These are phyloP conservation scores for Abrus pulchellus DNA, from an alignment of 306 rosid species.

Conservation along the genomic window DNA sequence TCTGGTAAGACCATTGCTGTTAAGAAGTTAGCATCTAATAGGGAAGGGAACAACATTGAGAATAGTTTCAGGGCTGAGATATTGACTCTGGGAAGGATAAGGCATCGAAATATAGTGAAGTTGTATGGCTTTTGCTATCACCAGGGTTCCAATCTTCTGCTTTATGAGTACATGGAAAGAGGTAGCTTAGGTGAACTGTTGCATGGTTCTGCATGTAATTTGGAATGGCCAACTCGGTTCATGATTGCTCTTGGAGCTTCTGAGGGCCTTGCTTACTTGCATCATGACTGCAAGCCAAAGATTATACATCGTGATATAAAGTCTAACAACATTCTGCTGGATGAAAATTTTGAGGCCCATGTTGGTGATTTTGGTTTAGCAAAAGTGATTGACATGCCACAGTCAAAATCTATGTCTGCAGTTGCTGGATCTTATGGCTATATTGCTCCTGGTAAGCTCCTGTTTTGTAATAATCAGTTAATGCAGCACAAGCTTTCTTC, in stretches of 20 bases:
- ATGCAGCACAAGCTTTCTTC: not conserved
- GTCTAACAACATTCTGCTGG: slow-evolving; percentile 90
- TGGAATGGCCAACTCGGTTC: slow-evolving; percentile 93
- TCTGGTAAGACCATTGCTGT: slow-evolving; percentile 85
- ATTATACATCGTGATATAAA: slow-evolving; percentile 96
- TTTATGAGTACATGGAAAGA: slow-evolving; percentile 90
- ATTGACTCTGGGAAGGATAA: slow-evolving; percentile 85
- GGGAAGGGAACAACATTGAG: slow-evolving; percentile 88
- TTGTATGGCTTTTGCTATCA: slow-evolving; percentile 87
- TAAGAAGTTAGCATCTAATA: slow-evolving; percentile 84
- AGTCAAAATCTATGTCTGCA: slow-evolving; percentile 95
- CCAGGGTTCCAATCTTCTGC: slow-evolving; percentile 90
- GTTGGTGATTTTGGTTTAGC: slow-evolving; percentile 99
- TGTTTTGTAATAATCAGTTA: not conserved
- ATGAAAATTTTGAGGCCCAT: slow-evolving; percentile 89
- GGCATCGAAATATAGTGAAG: slow-evolving; percentile 97
- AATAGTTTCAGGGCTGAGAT: slow-evolving; percentile 91
- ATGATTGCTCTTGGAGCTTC: slow-evolving; percentile 95
- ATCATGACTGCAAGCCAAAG: slow-evolving; percentile 96
- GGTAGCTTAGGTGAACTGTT: slow-evolving; percentile 96
- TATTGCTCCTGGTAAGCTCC: slow-evolving; percentile 92
- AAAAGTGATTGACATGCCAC: slow-evolving; percentile 97
- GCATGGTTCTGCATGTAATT: slow-evolving; percentile 68
- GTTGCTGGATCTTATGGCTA: slow-evolving; percentile 99
- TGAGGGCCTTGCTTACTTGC: slow-evolving; percentile 98